Base-by-base conservation (phyloP, 2,329 filamentous ascomycete species). In the Cercospora sp. region DNA sequence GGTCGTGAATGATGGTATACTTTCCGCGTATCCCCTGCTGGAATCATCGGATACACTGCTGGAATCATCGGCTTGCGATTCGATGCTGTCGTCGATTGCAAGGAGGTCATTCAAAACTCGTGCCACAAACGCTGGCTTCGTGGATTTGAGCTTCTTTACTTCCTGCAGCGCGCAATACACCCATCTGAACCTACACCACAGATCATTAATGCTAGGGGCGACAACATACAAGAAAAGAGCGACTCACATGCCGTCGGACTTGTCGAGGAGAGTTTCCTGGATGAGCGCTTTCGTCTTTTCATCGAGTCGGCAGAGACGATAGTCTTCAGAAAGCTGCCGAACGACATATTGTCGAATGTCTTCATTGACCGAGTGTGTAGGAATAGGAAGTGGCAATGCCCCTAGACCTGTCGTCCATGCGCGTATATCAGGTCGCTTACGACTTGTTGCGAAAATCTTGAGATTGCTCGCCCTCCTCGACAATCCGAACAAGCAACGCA, bases 231-330 rank as follows among this genome's bases (percentile, higher is more conserved):
- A 26, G 28, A 6, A 30, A 5, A 1, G 40, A 31, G 57, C 28
- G 23, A 53, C 72, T 71, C 66, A 73, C 71, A 73, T 74, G 42
- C 72, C 69, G 62, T 73, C 67, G 7, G 71, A 66, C 57, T 66
- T 68, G 12, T 65, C 6, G 45, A 63, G 23, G 23, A 74, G 55
- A 1, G 65, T 71, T 10, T 40, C 33, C 42, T 71, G 59, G 30
- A 74, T 73, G 40, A 66, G 42, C 16, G 7, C 59, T 40, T 67
- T 64, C n/a, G 62, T 66, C 7, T 60, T 42, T 7, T 57, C 2
- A n/a, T 66, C 64, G 10, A 69, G 51, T 48, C 42, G 59, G 1
- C n/a, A 51, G 9, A 69, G 58, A n/a, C 60, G 23, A 5, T 9
- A 42, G 45, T 73, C 61, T 7, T 53, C n/a, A 40, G 59, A 66